phyloP scores from a whole-genome alignment of 805 yeast genomes.

The Metschnikowia noctiluminum region DNA sequence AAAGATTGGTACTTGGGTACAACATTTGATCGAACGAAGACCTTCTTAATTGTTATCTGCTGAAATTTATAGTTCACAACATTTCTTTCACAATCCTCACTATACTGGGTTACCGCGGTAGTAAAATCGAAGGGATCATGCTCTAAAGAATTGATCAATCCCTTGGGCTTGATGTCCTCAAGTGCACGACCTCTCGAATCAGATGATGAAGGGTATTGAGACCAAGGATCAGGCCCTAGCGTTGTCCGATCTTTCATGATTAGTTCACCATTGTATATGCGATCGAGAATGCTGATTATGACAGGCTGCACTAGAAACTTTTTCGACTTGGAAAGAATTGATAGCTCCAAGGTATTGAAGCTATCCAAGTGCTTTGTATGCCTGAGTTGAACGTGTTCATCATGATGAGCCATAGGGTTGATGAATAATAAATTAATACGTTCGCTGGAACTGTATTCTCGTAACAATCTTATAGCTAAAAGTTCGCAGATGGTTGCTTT shows the following conservation, averaged over 20 bases:
- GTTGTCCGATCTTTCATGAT: conserved; percentile 34
- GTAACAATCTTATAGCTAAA: conserved; percentile 47
- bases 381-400: conserved; percentile 16
- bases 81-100: conserved; percentile 15
- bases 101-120: not conserved
- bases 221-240: conserved; percentile 10
- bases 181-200: not conserved
- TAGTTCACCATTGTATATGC: conserved; percentile 52
- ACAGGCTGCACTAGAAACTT: conserved; percentile 51
- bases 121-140: not conserved
- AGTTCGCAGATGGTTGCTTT: conserved; percentile 52
- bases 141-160: not conserved
- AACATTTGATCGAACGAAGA: conserved; percentile 27
- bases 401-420: conserved; percentile 39
- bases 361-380: conserved; percentile 20
- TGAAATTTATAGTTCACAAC: conserved; percentile 31
- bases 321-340: conserved; percentile 51
- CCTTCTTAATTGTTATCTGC: conserved; percentile 29
- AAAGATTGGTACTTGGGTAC: conserved; percentile 43
- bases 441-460: conserved; percentile 42
- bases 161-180: conserved; percentile 6
- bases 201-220: not conserved
- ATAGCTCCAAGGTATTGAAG: conserved; percentile 49
- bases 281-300: conserved; percentile 43
- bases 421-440: conserved; percentile 45